Conservation (phyloP, 257 asterid species). For the Fraxinus quadrangulata region DNA sequence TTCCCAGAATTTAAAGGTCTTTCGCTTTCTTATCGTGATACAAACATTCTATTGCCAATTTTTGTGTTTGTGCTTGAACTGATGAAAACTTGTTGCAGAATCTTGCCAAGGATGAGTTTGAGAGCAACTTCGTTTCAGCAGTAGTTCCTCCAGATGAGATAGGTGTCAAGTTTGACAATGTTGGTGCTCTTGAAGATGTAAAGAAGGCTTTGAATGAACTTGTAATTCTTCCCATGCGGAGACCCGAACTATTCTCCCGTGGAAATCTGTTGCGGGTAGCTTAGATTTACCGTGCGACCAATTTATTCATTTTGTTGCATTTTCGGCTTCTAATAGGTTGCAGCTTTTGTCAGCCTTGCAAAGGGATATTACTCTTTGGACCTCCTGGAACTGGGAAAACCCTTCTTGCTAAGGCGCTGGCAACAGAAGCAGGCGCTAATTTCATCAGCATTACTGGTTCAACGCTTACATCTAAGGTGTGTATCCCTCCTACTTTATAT, state of each 20-base stretch:
- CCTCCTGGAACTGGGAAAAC: slow-evolving; percentile 99
- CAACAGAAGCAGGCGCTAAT: slow-evolving; percentile 98
- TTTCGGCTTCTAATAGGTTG: slow-evolving; percentile 9
- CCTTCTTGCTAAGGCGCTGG: slow-evolving; percentile 96
- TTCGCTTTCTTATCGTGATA: slow-evolving; percentile 21
- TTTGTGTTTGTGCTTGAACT: slow-evolving; percentile 23
- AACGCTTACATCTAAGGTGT: slow-evolving; percentile 92
- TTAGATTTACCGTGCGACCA: slow-evolving; percentile 8
- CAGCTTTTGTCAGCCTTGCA: slow-evolving; percentile 78
- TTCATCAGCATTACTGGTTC: slow-evolving; percentile 98
- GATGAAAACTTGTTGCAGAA: slow-evolving; percentile 51
- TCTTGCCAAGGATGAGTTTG: slow-evolving; percentile 96
- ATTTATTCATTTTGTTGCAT: slow-evolving; percentile 18
- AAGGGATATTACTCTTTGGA: slow-evolving; percentile 95
- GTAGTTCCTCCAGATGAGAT: slow-evolving; percentile 98
- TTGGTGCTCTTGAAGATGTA: slow-evolving; percentile 98
- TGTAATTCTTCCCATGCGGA: slow-evolving; percentile 93
- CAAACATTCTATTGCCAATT: background rate
- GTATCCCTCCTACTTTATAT: background rate
- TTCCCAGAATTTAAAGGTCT: slow-evolving; percentile 82
- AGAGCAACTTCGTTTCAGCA: slow-evolving; percentile 89
- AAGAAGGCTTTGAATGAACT: slow-evolving; percentile 90
- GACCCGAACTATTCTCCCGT: slow-evolving; percentile 94
- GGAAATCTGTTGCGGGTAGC: slow-evolving; percentile 94
- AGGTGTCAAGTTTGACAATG: slow-evolving; percentile 92